A percentile compares a stretch with the other conserved stretches of the same genome.
These are phyloP conservation scores for Globisporangium middletonii DNA, from an alignment of 352 stramenopile genomes.

Conservation along the genomic window DNA sequence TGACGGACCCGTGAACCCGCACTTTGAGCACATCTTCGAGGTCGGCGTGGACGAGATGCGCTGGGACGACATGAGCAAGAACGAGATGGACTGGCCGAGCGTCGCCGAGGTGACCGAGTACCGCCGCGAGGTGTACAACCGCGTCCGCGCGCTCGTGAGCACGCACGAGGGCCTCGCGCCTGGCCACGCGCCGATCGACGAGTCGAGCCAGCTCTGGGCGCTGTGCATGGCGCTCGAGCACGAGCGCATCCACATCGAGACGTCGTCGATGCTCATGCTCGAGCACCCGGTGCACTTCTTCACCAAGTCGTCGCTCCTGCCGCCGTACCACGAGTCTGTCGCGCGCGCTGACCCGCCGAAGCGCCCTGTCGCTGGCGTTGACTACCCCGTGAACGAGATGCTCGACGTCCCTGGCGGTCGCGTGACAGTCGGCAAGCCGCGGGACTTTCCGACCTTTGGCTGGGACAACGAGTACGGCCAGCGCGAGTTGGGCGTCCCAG, in stretches of 20 bases:
- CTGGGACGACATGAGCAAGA: slow-evolving; percentile 98
- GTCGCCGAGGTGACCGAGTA: slow-evolving; percentile 91
- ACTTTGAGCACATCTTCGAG: slow-evolving; percentile 96
- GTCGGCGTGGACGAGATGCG: slow-evolving; percentile 98
- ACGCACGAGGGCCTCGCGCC: slow-evolving; percentile 83
- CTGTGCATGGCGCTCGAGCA: slow-evolving; percentile 95
- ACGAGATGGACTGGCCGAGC: slow-evolving; percentile 92
- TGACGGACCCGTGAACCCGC: slow-evolving; percentile 80
- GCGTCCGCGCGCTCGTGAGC: slow-evolving; percentile 83
- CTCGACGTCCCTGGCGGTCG: slow-evolving; percentile 58
- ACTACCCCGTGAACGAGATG: slow-evolving; percentile 90
- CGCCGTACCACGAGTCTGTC: slow-evolving; percentile 75
- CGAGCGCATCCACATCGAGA: slow-evolving; percentile 97
- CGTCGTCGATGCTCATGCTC: slow-evolving; percentile 93
- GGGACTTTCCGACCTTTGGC: slow-evolving; percentile 91
- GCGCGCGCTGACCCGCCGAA: slow-evolving; percentile 22
- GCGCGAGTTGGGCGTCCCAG: slow-evolving; percentile 77
- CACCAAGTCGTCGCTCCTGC: slow-evolving; percentile 74
- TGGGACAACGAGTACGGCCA: slow-evolving; percentile 98
- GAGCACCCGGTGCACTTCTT: slow-evolving; percentile 91
- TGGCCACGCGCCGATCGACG: slow-evolving; percentile 70
- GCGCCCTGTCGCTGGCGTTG: slow-evolving; percentile 57
- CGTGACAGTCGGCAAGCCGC: slow-evolving; percentile 88
- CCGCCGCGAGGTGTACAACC: slow-evolving; percentile 87
- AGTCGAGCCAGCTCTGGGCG: slow-evolving; percentile 89